A percentile compares a stretch with the other conserved stretches of the same genome.
phyloP scores from a whole-genome alignment of 2,329 filamentous ascomycete genomes.

The Colletotrichum endophyticum region DNA sequence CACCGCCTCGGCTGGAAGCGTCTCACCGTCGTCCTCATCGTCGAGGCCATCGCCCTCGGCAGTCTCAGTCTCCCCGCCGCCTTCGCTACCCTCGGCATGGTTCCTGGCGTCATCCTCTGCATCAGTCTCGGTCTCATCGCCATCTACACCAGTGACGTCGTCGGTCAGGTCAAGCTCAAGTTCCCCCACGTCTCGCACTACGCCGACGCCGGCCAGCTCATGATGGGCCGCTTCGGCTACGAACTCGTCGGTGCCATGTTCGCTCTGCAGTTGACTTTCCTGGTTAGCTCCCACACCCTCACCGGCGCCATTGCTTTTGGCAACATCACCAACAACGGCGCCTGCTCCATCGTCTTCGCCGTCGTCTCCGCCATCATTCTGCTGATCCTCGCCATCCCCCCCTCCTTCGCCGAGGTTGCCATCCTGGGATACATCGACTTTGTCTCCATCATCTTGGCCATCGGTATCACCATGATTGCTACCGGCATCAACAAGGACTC shows the following conservation, averaged over 20 bases:
- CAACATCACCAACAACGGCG: constrained; percentile 61
- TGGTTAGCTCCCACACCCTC: constrained; percentile 74
- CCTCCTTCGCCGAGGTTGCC: constrained; percentile 53
- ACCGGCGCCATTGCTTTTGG: constrained; percentile 74
- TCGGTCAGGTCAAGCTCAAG: constrained; percentile 51
- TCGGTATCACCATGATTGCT: constrained; percentile 70
- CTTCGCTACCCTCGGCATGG: constrained; percentile 60
- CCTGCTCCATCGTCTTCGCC: constrained; percentile 50
- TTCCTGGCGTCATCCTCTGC: constrained; percentile 40
- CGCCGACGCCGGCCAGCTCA: constrained; percentile 68
- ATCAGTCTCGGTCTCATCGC: constrained; percentile 40
- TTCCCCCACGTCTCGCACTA: constrained; percentile 67
- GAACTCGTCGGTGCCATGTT: constrained; percentile 68
- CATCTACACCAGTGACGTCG: constrained; percentile 44
- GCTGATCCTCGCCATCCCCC: constrained; percentile 49
- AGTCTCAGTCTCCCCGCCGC: constrained; percentile 55
- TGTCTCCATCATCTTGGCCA: constrained; percentile 65
- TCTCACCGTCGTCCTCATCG: constrained; percentile 59
- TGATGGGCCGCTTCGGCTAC: constrained; percentile 64
- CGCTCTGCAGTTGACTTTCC: constrained; percentile 69
- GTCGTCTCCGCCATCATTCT: constrained; percentile 51
- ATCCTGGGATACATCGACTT: constrained; percentile 61
- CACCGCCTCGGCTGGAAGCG: constrained; percentile 62
- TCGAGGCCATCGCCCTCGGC: constrained; percentile 62
- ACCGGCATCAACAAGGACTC: constrained; percentile 53